A percentile compares a stretch with the other conserved stretches of the same genome.
phyloP scores from a whole-genome alignment of 345 rosid species.

The Eucalyptus albens region DNA sequence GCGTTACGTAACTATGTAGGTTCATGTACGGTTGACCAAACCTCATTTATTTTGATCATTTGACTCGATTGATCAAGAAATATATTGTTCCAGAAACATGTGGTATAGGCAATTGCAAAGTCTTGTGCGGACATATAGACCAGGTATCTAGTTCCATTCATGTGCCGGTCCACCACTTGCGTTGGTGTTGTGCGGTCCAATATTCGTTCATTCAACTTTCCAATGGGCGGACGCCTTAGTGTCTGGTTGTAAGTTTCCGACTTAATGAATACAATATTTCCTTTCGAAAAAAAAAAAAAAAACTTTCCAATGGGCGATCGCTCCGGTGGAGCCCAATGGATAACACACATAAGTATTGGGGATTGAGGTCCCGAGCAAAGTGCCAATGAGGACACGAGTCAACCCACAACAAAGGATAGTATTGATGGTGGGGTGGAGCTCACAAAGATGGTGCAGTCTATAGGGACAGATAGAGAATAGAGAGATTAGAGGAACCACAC shows the following conservation, averaged over 20 bases:
- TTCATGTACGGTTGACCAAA: background rate
- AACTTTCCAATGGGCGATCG: background rate
- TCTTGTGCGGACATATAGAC: background rate
- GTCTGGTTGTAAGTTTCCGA: too few species aligned
- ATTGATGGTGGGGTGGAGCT: background rate
- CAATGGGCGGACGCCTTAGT: background rate
- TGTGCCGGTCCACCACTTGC: background rate
- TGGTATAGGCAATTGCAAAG: background rate
- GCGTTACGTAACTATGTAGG: background rate
- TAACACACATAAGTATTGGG: background rate
- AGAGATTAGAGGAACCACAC: background rate
- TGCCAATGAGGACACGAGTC: background rate
- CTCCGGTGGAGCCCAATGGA: background rate
- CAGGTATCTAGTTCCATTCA: background rate
- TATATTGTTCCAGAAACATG: background rate
- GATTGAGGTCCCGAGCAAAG: background rate
- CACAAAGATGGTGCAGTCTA: background rate
- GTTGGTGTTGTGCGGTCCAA: background rate
- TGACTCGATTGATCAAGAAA: background rate
- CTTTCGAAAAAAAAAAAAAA: too few species aligned
- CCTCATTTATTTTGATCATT: background rate
- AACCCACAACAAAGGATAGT: background rate
- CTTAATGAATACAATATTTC: too few species aligned
- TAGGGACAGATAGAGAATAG: background rate
- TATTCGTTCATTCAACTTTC: background rate